Evolutionary conservation across 371 early-diverging fungal genomes (phyloP).

Genomic region (Mucor racemosus): DNA sequence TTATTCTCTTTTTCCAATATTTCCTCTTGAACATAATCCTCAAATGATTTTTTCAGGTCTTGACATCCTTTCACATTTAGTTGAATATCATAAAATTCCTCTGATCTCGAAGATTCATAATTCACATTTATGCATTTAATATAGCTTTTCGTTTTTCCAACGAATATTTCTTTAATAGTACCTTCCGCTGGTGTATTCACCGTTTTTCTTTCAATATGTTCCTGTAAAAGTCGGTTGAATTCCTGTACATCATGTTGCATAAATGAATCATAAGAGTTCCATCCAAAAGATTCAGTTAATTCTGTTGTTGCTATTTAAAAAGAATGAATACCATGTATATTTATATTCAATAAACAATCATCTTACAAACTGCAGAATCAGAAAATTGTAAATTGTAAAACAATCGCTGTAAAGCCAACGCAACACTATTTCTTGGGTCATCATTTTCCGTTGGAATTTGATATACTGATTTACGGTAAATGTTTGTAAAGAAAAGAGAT

Average conservation of each 20-base stretch:
- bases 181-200: slow-evolving; percentile 79
- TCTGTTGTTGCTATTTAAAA: slow-evolving; percentile 74
- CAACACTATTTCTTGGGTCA: slow-evolving; percentile 78
- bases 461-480: slow-evolving; percentile 89
- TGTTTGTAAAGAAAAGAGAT: slow-evolving; percentile 94
- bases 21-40: slow-evolving; percentile 84
- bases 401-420: slow-evolving; percentile 91
- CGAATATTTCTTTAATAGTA: slow-evolving; percentile 83
- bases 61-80: slow-evolving; percentile 91
- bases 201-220: slow-evolving; percentile 92
- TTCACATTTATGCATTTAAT: slow-evolving; percentile 70
- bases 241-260: slow-evolving; percentile 97
- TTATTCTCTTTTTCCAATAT: slow-evolving; percentile 96
- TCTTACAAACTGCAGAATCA: slow-evolving; percentile 66
- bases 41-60: slow-evolving; percentile 86
- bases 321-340: slow-evolving; percentile 84
- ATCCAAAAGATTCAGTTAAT: slow-evolving; percentile 65
- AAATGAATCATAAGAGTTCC: slow-evolving; percentile 91
- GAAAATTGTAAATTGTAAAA: slow-evolving; percentile 89
- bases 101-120: slow-evolving; percentile 87
- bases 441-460: slow-evolving; percentile 92
- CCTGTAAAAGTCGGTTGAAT: slow-evolving; percentile 92
- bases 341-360: slow-evolving; percentile 56
- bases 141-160: slow-evolving; percentile 81
- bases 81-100: slow-evolving; percentile 75